Conservation (phyloP, 768 basidiomycete genomes). For the Boletales sp. region DNA sequence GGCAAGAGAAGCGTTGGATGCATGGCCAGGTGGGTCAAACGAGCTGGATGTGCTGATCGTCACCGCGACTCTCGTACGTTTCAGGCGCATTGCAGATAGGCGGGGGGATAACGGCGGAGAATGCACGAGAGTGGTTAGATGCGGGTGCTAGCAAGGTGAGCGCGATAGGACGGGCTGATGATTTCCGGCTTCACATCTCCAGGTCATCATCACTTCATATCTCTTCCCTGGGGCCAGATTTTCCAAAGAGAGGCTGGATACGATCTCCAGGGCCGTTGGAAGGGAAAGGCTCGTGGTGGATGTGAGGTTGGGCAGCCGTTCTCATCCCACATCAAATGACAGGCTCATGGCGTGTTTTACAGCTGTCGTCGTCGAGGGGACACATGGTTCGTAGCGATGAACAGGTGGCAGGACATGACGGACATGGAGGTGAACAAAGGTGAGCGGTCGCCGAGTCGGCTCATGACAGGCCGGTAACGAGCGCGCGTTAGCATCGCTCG, state of each 20-base stretch:
- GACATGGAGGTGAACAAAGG: conserved; percentile 90
- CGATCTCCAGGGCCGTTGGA: conserved; percentile 61
- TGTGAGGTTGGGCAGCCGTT: conserved; percentile 61
- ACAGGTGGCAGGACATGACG: conserved; percentile 96
- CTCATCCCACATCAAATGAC: background rate
- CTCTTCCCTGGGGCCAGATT: conserved; percentile 87
- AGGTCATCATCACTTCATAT: conserved; percentile 98
- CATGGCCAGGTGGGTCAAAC: conserved; percentile 68
- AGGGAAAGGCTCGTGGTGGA: conserved; percentile 92
- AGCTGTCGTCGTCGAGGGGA: conserved; percentile 80
- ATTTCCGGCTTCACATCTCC: conserved; percentile 7
- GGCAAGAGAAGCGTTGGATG: conserved; percentile 75
- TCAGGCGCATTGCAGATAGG: conserved; percentile 85
- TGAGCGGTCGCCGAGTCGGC: conserved; percentile 24
- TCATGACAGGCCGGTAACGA: background rate
- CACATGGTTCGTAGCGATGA: conserved; percentile 95
- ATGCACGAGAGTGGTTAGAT: conserved; percentile 82
- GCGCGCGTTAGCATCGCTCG: conserved; percentile 65
- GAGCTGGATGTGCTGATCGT: conserved; percentile 4
- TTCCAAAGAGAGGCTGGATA: conserved; percentile 64
- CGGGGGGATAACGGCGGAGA: conserved; percentile 82
- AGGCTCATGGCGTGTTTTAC: background rate
- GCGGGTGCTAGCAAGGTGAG: conserved; percentile 86
- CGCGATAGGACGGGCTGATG: conserved; percentile 5
- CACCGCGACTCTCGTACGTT: conserved; percentile 2